Evolutionary conservation across 2,329 filamentous ascomycete genomes (phyloP).

Genomic region (Colletotrichum musae): DNA sequence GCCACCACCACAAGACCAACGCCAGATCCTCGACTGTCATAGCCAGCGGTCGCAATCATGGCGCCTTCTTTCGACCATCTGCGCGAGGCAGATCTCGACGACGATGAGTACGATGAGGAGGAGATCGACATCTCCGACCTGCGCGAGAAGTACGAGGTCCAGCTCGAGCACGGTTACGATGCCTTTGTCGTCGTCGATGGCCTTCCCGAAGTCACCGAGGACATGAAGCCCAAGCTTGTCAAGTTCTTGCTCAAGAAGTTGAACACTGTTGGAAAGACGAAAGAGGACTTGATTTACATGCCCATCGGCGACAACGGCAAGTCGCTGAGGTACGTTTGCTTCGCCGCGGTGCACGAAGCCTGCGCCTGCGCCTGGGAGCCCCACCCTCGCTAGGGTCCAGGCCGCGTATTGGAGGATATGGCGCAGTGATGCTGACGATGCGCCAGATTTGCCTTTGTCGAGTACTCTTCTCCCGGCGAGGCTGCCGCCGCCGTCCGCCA

Average conservation of each 20-base stretch:
- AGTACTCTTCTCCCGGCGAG: conserved; percentile 92
- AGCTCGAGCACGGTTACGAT: conserved; percentile 95
- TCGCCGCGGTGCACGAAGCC: conserved; percentile 21
- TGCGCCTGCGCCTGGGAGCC: not conserved
- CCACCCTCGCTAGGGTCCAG: not conserved
- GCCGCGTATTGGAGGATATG: not conserved
- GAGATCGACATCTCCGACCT: conserved; percentile 97
- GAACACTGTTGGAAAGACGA: conserved; percentile 85
- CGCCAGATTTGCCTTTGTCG: conserved; percentile 92
- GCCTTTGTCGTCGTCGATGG: conserved; percentile 97
- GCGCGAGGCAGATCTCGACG: conserved; percentile 88
- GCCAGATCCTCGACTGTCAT: conserved; percentile 24
- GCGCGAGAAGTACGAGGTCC: conserved; percentile 93
- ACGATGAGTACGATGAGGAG: conserved; percentile 89
- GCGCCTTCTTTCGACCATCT: conserved; percentile 94
- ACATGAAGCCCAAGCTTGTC: conserved; percentile 92
- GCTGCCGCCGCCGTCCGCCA: conserved; percentile 90
- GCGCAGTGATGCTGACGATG: conserved; percentile 29
- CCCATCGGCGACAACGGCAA: conserved; percentile 89
- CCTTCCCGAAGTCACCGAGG: conserved; percentile 88
- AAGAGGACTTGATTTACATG: conserved; percentile 93
- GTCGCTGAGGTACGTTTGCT: conserved; percentile 80
- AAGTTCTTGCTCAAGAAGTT: conserved; percentile 98
- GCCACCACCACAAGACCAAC: conserved; percentile 14
- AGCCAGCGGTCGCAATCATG: conserved; percentile 73